These are phyloP conservation scores for Fusarium kyushuense DNA, from an alignment of 2,329 filamentous ascomycete genomes.

Conservation along the genomic window DNA sequence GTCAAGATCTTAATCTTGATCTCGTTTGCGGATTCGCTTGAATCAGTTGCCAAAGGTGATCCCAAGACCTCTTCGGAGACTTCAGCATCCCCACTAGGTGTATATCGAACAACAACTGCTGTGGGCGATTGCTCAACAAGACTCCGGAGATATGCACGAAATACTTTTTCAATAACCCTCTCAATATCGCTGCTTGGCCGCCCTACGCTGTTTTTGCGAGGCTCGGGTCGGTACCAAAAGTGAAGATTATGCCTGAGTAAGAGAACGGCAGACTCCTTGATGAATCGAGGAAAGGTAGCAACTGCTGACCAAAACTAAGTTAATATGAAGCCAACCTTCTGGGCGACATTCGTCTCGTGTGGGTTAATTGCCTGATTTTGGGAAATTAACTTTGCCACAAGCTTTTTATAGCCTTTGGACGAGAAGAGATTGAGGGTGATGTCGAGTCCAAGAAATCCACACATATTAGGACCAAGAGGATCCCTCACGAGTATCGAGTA, in stretches of 20 bases:
- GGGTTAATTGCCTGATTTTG: slow-evolving; percentile 64
- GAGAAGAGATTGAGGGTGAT: slow-evolving; percentile 72
- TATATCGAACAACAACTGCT: slow-evolving; percentile 65
- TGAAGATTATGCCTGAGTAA: slow-evolving; percentile 69
- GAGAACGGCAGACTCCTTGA: slow-evolving; percentile 69
- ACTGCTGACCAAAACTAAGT: slow-evolving; percentile 77
- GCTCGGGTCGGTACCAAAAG: slow-evolving; percentile 75
- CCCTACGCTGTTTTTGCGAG: slow-evolving; percentile 66
- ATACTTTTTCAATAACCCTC: slow-evolving; percentile 58
- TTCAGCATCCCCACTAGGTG: slow-evolving; percentile 61
- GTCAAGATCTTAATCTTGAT: slow-evolving; percentile 71
- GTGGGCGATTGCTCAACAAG: slow-evolving; percentile 61
- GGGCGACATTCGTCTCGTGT: slow-evolving; percentile 54
- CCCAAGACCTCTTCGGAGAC: slow-evolving; percentile 54
- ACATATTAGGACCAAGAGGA: slow-evolving; percentile 55
- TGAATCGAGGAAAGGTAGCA: slow-evolving; percentile 73
- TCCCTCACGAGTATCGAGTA: slow-evolving; percentile 66
- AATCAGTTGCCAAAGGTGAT: slow-evolving; percentile 48
- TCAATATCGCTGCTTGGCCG: slow-evolving; percentile 66
- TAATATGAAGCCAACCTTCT: slow-evolving; percentile 62
- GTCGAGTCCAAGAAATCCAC: slow-evolving; percentile 61
- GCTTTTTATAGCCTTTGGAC: slow-evolving; percentile 69
- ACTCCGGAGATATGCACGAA: slow-evolving; percentile 61
- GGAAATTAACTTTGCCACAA: slow-evolving; percentile 71
- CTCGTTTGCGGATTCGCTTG: slow-evolving; percentile 47